Percentiles rank a stretch among this genome's conserved stretches.
Conservation (phyloP, 768 basidiomycete genomes). For the Lactifluus pinguis region DNA sequence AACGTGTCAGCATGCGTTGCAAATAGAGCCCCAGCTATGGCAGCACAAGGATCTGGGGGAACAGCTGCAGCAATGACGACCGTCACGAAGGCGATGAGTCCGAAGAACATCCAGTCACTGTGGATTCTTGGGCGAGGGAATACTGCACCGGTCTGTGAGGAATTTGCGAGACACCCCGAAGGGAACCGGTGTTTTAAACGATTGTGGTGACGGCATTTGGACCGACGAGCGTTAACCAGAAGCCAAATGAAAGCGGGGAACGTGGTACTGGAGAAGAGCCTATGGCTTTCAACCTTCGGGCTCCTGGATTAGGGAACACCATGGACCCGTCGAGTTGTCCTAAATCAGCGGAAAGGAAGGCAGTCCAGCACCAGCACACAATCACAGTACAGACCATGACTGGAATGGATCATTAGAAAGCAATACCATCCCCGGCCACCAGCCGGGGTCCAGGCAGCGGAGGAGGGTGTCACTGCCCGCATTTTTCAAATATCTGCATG, state of each 20-base stretch:
- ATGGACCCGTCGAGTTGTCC: not conserved
- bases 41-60: conserved; percentile 1
- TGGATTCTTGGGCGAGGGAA: not conserved
- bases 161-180: not conserved
- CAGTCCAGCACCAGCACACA: not conserved
- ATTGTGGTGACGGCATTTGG: not conserved
- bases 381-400: not conserved
- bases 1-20: not conserved
- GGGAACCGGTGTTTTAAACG: not conserved
- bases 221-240: not conserved
- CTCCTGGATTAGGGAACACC: conserved; percentile 5
- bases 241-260: not conserved
- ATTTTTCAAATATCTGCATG: not conserved
- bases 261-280: not conserved
- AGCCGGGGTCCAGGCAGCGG: not conserved
- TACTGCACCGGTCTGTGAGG: not conserved
- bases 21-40: not conserved
- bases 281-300: not conserved
- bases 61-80: not conserved
- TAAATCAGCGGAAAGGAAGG: not conserved
- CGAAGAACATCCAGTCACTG: not conserved
- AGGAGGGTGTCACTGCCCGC: not conserved
- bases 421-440: not conserved
- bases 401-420: not conserved
- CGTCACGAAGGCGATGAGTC: not conserved